phyloP scores from a whole-genome alignment of 495 filamentous ascomycete genomes.

The Neurospora tetraspora region DNA sequence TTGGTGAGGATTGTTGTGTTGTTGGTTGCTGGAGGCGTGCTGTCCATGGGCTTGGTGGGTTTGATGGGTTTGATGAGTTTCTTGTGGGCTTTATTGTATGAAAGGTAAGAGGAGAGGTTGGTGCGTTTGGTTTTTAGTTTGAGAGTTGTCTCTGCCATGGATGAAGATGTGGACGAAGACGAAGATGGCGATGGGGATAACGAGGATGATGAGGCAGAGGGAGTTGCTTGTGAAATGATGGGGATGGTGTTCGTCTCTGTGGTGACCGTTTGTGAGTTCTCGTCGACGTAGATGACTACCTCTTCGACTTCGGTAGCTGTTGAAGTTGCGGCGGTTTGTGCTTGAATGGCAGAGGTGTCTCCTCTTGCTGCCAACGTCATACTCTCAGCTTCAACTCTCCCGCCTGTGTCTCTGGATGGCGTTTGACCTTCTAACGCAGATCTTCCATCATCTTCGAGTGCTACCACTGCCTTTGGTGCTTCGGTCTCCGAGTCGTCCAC shows the following conservation, averaged over 20 bases:
- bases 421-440: background rate
- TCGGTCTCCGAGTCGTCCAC: background rate
- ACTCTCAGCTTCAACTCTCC: background rate
- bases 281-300: background rate
- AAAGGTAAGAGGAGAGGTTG: background rate
- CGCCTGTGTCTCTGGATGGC: background rate
- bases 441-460: background rate
- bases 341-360: background rate
- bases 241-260: background rate
- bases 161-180: background rate
- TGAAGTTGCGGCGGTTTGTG: background rate
- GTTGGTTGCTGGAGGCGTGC: background rate
- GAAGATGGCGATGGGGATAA: background rate
- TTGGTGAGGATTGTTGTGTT: background rate
- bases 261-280: background rate
- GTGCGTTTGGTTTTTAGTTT: background rate
- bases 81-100: background rate
- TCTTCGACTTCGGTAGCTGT: background rate
- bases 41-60: background rate
- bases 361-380: background rate
- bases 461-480: background rate
- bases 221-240: background rate
- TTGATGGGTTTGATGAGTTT: background rate
- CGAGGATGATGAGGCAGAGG: background rate
- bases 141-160: background rate